These are phyloP conservation scores for Trypanosoma cruzi DNA, from an alignment of 208 protist species.

Conservation along the genomic window DNA sequence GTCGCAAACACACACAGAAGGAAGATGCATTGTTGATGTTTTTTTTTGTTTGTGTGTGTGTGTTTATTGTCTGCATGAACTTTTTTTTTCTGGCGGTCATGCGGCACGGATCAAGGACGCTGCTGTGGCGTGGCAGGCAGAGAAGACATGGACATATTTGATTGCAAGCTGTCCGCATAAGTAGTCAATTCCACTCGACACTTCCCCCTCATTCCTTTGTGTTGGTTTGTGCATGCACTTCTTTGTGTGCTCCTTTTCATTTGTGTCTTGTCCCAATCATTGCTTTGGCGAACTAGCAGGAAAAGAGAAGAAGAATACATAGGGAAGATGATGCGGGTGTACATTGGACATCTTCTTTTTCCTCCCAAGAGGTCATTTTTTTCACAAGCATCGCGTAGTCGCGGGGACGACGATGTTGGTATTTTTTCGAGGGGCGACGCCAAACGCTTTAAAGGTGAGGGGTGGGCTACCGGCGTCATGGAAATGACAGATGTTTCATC, in stretches of 20 bases:
- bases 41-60: no score
- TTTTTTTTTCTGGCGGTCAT: no score
- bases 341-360: conserved; percentile 35
- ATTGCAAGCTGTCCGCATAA: neutral
- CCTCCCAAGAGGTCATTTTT: neutral
- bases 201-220: neutral
- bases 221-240: neutral
- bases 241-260: neutral
- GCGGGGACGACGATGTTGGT: neutral
- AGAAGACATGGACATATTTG: neutral
- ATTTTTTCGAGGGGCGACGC: neutral
- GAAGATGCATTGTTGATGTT: neutral
- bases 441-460: conserved; percentile 25
- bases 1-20: no score
- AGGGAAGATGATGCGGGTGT: conserved; percentile 10
- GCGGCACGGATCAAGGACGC: no score
- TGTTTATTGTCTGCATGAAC: no score
- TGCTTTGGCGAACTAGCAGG: neutral
- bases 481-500: neutral
- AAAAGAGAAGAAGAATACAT: neutral
- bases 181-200: neutral
- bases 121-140: neutral
- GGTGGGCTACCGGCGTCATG: neutral
- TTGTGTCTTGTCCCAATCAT: conserved; percentile 10
- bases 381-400: neutral